Base-by-base conservation (phyloP, 202 grass and related monocot genomes). In the Dendrocalamus latiflorus region DNA sequence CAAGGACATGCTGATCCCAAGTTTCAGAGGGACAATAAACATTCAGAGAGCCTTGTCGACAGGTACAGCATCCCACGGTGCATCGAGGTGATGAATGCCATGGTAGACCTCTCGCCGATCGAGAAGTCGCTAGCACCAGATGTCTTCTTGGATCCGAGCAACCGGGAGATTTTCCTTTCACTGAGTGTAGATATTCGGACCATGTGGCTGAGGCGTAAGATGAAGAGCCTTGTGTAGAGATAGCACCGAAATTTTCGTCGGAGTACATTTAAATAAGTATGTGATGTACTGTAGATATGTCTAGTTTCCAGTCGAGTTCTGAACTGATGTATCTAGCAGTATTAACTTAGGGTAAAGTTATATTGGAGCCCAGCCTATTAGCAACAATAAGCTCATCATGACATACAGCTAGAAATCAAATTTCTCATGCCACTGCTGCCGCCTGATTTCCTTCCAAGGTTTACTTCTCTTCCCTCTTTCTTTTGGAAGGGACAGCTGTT, bases 111-210 rank as follows among this genome's bases (percentile, higher is more conserved):
- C 14, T 93, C 93, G 5, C 90, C 65, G 16, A 50, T 83, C 3
- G 93, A 96, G 80, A 96, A 96, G 88, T 93, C 93, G 1, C 82
- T 93, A 20, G 93, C 91, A 1, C 93, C 93, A 0, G 93, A 96
- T 20, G 41, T 93, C 57, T 96, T 96, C 84, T 68, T 90, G 83
- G 90, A 96, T 21, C 14, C 72, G 1, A 86, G 49, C 87, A 93
- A 93, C 83, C 67, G 93, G 36, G 93, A n/a, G n/a, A n/a, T n/a
- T n/a, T n/a, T n/a, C n/a, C n/a, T n/a, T n/a, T n/a, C n/a, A n/a
- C n/a, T n/a, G n/a, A n/a, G n/a, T n/a, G n/a, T n/a, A n/a, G n/a
- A n/a, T n/a, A n/a, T n/a, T n/a, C n/a, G n/a, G n/a, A n/a, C n/a
- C n/a, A n/a, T n/a, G n/a, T n/a, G n/a, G n/a, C n/a, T n/a, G n/a